Conservation (phyloP, 2,329 filamentous ascomycete genomes). For the Sporothrix brasiliensis region DNA sequence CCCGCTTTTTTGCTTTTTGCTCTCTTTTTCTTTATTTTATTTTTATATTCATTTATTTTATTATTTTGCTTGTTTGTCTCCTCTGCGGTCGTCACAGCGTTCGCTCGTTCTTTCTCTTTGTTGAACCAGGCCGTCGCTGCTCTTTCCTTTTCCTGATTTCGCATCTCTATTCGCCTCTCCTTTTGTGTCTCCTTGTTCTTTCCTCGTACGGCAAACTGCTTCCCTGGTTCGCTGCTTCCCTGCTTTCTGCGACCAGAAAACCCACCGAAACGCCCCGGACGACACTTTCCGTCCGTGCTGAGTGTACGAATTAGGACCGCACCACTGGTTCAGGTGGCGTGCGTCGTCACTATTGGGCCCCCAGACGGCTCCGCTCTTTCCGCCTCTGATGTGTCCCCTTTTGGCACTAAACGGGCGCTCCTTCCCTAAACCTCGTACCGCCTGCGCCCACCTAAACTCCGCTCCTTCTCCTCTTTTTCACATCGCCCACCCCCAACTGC, state of each 20-base stretch:
- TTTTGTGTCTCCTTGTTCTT: too few species aligned
- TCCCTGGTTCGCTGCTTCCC: background rate
- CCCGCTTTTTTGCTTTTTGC: background rate
- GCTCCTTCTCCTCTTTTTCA: constrained; percentile 21
- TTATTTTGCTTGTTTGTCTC: too few species aligned
- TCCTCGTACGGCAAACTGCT: background rate
- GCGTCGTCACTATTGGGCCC: constrained; percentile 8
- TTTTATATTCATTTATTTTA: background rate
- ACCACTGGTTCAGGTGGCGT: constrained; percentile 1
- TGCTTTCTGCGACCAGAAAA: background rate
- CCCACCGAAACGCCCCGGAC: background rate
- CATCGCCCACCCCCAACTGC: constrained; percentile 4
- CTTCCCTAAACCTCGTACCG: constrained; percentile 22
- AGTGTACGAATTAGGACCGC: background rate
- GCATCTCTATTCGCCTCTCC: background rate
- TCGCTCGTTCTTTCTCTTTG: background rate
- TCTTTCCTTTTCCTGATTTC: background rate
- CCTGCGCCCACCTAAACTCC: background rate
- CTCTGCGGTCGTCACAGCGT: too few species aligned
- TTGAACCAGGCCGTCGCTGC: background rate
- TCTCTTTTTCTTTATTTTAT: background rate
- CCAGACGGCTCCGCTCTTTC: constrained; percentile 26
- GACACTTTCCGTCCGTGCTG: background rate
- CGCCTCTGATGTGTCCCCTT: background rate
- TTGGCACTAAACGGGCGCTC: constrained; percentile 17